Base-by-base conservation (phyloP, 768 basidiomycete species). In the Hemileccinum impolitum region DNA sequence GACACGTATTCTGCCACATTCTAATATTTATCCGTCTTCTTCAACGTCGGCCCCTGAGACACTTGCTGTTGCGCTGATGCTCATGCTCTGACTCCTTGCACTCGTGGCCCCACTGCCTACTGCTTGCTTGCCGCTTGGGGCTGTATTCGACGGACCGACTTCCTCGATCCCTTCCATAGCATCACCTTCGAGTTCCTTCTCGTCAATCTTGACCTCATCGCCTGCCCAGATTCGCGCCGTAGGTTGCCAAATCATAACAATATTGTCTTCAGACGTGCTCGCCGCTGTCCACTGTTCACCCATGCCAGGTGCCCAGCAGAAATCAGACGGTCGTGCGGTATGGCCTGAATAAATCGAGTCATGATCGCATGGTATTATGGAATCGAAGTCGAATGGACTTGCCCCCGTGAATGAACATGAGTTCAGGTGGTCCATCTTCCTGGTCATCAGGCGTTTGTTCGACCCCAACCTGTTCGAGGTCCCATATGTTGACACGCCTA, bases 401-500 rank as follows among this genome's bases (percentile, higher is more conserved):
- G 82, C 88, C 96, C 57, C 96, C 96, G 58, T 99, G 96, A 40
- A 97, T 80, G 68, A 99, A 99, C 56, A 98, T 70, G 50, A 98
- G 71, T 67, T 99, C 96, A 1, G 96, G 96, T 14, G 96, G 94
- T 1, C 96, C 96, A 61, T 99, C 96, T 66, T 99, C 96, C 50
- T 93, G 90, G 63, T 99, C 96, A 56, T 99, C 96, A 4, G 95
- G 96, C 2, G 92, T 90, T 68, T 99, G 96, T 66, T 99, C 96
- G 35, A 87, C 80, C 1, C 96, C 96, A 53, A 97, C 95, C 52
- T 87, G 80, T 19, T 82, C 77, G 49, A 97, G 67, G 71, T 99
- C 94, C 96, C 96, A 99, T 41, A 98, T 74, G 59, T 96, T 94
- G 54, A 99, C 80, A 10, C 96, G 77, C 37, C 96, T 80, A 65